Percentiles rank a stretch among this genome's conserved stretches.
Evolutionary conservation across 1,139 yeast genomes (phyloP).

Genomic region (Pichia terricola): DNA sequence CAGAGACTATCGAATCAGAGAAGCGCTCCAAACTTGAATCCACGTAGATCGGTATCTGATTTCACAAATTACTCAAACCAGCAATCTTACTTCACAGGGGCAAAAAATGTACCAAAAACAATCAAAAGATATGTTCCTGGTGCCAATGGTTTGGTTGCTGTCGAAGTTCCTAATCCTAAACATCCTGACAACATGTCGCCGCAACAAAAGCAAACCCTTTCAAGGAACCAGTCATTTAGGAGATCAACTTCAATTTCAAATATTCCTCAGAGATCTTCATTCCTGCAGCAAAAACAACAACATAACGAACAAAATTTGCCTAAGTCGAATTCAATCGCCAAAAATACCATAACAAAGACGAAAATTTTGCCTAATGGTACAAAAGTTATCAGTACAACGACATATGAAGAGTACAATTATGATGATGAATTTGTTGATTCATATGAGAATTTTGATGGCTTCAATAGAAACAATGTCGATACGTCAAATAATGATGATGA

Average conservation of each 20-base stretch:
- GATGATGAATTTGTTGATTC: slow-evolving; percentile 5
- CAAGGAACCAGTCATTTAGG: background rate
- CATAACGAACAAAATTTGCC: background rate
- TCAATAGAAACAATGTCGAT: slow-evolving; percentile 4
- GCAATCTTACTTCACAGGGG: background rate
- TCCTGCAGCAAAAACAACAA: background rate
- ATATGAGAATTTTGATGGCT: slow-evolving; percentile 4
- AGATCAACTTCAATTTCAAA: background rate
- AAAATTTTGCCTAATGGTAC: slow-evolving; percentile 13
- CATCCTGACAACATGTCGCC: slow-evolving; percentile 16
- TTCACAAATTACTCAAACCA: slow-evolving; percentile 1
- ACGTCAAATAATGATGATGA: slow-evolving; percentile 4
- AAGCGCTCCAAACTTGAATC: slow-evolving; percentile 9
- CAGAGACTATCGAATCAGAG: slow-evolving; percentile 8
- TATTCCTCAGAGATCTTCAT: background rate
- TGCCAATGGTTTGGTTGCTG: slow-evolving; percentile 35
- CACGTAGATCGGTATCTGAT: slow-evolving; percentile 14
- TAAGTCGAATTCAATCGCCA: slow-evolving; percentile 3
- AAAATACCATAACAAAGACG: slow-evolving; percentile 7
- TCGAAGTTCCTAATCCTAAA: slow-evolving; percentile 34
- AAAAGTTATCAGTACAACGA: slow-evolving; percentile 11
- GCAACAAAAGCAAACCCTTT: background rate
- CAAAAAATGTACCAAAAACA: slow-evolving; percentile 15
- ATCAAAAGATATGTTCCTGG: slow-evolving; percentile 40
- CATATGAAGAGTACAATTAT: slow-evolving; percentile 7